These are phyloP conservation scores for Monosporascus sp. DNA, from an alignment of 2,329 filamentous ascomycete species.

Conservation along the genomic window DNA sequence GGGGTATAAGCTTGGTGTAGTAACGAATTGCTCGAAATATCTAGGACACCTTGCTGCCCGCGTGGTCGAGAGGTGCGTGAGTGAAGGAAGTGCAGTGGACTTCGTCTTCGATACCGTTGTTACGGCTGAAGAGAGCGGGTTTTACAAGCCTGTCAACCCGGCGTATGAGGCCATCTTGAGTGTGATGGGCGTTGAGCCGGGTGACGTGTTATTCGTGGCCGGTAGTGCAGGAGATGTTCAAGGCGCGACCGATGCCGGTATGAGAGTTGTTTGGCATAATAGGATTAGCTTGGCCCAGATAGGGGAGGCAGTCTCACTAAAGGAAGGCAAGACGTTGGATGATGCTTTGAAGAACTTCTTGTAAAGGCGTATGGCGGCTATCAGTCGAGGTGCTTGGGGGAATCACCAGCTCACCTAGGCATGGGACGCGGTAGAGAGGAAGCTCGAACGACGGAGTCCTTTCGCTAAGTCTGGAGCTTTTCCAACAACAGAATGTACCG, in stretches of 20 bases:
- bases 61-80: neutral
- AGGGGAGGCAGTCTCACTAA: constrained; percentile 18
- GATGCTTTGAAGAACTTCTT: constrained; percentile 13
- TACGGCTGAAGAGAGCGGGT: constrained; percentile 35
- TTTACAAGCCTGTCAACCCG: constrained; percentile 31
- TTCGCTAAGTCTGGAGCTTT: too few relatives aligned
- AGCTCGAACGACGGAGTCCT: too few relatives aligned
- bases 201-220: constrained; percentile 31
- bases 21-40: constrained; percentile 33
- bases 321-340: constrained; percentile 17
- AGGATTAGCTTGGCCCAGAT: constrained; percentile 22
- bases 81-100: constrained; percentile 4
- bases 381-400: neutral
- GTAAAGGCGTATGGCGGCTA: neutral
- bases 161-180: constrained; percentile 29
- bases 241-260: constrained; percentile 31
- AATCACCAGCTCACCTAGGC: neutral
- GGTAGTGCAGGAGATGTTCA: constrained; percentile 36
- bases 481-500: too few relatives aligned
- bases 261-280: constrained; percentile 37
- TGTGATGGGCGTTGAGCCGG: constrained; percentile 18
- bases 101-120: constrained; percentile 28
- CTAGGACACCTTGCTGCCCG: constrained; percentile 22
- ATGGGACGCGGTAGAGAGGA: too few relatives aligned
- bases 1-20: constrained; percentile 30